Percentiles rank a stretch among this genome's conserved stretches.
phyloP scores from a whole-genome alignment of 192 early-diverging fungal species.

The Gaertneriomyces semiglobifer region DNA sequence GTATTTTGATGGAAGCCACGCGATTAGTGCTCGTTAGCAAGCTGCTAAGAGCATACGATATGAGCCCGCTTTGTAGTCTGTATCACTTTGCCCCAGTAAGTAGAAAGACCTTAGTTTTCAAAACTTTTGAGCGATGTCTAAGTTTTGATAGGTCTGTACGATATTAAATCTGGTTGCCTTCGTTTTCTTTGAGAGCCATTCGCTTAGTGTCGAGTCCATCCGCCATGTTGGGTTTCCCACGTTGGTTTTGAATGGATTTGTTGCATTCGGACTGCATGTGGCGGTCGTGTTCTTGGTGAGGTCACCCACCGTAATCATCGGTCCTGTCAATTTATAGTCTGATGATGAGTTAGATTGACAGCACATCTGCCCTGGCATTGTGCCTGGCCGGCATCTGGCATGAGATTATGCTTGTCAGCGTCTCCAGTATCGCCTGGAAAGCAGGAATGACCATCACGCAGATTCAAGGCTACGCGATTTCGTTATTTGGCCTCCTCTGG shows the following conservation, averaged over 20 bases:
- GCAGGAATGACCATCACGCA: neutral
- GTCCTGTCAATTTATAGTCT: neutral
- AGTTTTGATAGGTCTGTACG: slow-evolving; percentile 29
- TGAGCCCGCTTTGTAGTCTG: slow-evolving; percentile 30
- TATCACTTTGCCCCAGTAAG: slow-evolving; percentile 40
- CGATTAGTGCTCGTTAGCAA: slow-evolving; percentile 33
- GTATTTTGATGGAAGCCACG: slow-evolving; percentile 25
- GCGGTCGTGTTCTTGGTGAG: slow-evolving; percentile 35
- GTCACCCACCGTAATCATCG: neutral
- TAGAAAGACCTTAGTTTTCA: neutral
- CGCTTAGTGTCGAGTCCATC: slow-evolving; percentile 2
- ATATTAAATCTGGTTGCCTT: slow-evolving; percentile 35
- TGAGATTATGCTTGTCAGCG: slow-evolving; percentile 4
- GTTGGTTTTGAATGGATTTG: slow-evolving; percentile 28
- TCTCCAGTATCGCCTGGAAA: slow-evolving; percentile 10
- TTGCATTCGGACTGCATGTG: slow-evolving; percentile 37
- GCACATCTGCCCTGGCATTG: slow-evolving; percentile 10
- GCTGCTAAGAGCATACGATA: slow-evolving; percentile 30
- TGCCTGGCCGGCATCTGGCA: slow-evolving; percentile 16
- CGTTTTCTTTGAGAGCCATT: slow-evolving; percentile 20
- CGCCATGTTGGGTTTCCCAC: slow-evolving; percentile 11
- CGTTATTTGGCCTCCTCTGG: neutral
- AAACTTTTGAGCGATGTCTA: neutral
- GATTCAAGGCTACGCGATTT: neutral
- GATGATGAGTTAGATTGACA: neutral